Evolutionary conservation across 768 basidiomycete species (phyloP).

Genomic region (Calocera viscosa): DNA sequence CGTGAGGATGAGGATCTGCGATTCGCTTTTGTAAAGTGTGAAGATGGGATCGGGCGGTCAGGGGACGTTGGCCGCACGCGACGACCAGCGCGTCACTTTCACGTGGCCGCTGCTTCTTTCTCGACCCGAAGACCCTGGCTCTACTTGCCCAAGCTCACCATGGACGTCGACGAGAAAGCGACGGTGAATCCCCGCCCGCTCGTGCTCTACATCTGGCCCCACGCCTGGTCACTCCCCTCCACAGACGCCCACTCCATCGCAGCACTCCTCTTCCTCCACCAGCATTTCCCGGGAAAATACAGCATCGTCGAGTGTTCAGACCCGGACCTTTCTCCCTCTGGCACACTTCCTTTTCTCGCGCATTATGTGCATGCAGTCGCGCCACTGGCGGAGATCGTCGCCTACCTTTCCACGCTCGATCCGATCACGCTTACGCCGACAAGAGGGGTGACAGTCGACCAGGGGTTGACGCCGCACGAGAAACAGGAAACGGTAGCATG

Average conservation of each 20-base stretch:
- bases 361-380: slow-evolving; percentile 43
- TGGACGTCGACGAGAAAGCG: too few species aligned
- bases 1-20: too few species aligned
- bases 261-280: slow-evolving; percentile 54
- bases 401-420: slow-evolving; percentile 46
- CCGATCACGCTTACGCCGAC: slow-evolving; percentile 17
- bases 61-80: too few species aligned
- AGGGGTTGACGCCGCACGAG: slow-evolving; percentile 34
- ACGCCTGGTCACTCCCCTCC: slow-evolving; percentile 50
- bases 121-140: too few species aligned
- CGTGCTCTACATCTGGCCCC: slow-evolving; percentile 57
- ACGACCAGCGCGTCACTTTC: too few species aligned
- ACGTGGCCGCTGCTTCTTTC: too few species aligned
- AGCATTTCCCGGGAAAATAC: slow-evolving; percentile 57
- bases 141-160: too few species aligned
- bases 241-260: slow-evolving; percentile 54
- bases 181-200: background rate
- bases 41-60: too few species aligned
- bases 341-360: slow-evolving; percentile 57
- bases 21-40: too few species aligned
- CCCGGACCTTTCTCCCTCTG: slow-evolving; percentile 61
- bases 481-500: slow-evolving; percentile 48
- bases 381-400: slow-evolving; percentile 48
- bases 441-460: slow-evolving; percentile 36
- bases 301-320: slow-evolving; percentile 47